Percentiles rank a stretch among this genome's conserved stretches.
These are phyloP conservation scores for Aspergillus taichungensis DNA, from an alignment of 495 filamentous ascomycete species.

Conservation along the genomic window DNA sequence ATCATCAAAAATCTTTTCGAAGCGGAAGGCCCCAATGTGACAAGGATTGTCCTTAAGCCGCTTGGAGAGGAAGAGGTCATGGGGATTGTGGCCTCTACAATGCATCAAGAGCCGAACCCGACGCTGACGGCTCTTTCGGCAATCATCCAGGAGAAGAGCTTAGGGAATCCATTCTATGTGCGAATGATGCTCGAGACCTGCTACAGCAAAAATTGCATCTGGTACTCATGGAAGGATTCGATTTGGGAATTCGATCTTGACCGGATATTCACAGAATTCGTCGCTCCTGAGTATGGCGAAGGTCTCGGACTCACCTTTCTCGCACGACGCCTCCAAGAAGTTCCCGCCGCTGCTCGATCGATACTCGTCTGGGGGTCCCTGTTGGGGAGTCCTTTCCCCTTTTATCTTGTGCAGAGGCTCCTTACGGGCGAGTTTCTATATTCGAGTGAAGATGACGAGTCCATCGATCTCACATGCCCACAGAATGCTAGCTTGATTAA, in stretches of 20 bases:
- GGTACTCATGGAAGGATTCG: slow-evolving; percentile 74
- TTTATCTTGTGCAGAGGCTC: slow-evolving; percentile 67
- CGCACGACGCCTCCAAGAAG: slow-evolving; percentile 62
- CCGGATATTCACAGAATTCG: slow-evolving; percentile 71
- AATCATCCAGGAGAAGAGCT: slow-evolving; percentile 72
- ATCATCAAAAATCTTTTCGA: slow-evolving; percentile 36
- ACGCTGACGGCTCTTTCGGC: slow-evolving; percentile 43
- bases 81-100: slow-evolving; percentile 66
- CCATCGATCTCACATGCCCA: slow-evolving; percentile 25
- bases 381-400: slow-evolving; percentile 70
- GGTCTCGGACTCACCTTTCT: slow-evolving; percentile 76
- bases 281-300: slow-evolving; percentile 63
- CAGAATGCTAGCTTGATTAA: slow-evolving; percentile 23
- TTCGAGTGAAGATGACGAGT: slow-evolving; percentile 29
- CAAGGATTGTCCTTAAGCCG: slow-evolving; percentile 55
- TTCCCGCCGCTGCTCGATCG: slow-evolving; percentile 59
- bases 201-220: slow-evolving; percentile 76
- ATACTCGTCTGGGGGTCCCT: slow-evolving; percentile 83
- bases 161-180: slow-evolving; percentile 81
- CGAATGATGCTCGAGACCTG: slow-evolving; percentile 84
- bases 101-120: slow-evolving; percentile 41
- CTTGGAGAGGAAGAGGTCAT: slow-evolving; percentile 67
- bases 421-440: slow-evolving; percentile 59
- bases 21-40: slow-evolving; percentile 40
- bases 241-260: slow-evolving; percentile 81